Conservation (phyloP, 164 flowering plant genomes). For the Liquidambar formosana region DNA sequence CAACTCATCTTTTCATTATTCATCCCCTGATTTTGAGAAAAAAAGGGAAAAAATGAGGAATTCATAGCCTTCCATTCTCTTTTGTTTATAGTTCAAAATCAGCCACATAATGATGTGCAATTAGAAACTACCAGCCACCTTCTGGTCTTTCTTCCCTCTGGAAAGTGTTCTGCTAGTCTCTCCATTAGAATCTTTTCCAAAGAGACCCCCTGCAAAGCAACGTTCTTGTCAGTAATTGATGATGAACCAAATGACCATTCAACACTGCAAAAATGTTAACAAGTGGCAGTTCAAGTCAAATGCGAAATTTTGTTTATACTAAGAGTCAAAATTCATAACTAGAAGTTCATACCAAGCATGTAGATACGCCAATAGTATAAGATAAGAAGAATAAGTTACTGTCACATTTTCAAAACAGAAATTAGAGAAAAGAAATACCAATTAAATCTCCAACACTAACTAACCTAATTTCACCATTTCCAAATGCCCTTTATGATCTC, state of each 20-base stretch:
- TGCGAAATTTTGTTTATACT: too few relatives aligned
- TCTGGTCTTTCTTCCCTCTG: conserved; percentile 39
- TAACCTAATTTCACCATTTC: not conserved
- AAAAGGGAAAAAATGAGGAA: conserved; percentile 22
- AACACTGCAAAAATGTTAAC: not conserved
- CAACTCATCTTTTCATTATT: conserved; percentile 49
- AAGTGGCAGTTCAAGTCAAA: not conserved
- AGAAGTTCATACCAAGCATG: too few relatives aligned
- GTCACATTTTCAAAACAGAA: not conserved
- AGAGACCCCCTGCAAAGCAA: conserved; percentile 38
- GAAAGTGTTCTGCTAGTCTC: conserved; percentile 34
- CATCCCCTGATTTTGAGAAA: conserved; percentile 41
- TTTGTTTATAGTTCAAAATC: conserved; percentile 17
- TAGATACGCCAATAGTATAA: not conserved
- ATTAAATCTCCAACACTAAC: not conserved
- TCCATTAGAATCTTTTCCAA: conserved; percentile 20
- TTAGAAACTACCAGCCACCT: conserved; percentile 68
- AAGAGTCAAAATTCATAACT: too few relatives aligned
- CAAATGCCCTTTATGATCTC: not conserved
- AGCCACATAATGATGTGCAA: conserved; percentile 24
- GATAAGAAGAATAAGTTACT: not conserved
- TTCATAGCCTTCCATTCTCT: conserved; percentile 14
- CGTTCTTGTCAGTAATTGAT: not conserved
- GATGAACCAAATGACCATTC: not conserved
- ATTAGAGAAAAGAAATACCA: not conserved